Evolutionary conservation across 768 basidiomycete species (phyloP), one percentile per base, ranked within the genome.

Genomic region (Pholiota molesta): DNA sequence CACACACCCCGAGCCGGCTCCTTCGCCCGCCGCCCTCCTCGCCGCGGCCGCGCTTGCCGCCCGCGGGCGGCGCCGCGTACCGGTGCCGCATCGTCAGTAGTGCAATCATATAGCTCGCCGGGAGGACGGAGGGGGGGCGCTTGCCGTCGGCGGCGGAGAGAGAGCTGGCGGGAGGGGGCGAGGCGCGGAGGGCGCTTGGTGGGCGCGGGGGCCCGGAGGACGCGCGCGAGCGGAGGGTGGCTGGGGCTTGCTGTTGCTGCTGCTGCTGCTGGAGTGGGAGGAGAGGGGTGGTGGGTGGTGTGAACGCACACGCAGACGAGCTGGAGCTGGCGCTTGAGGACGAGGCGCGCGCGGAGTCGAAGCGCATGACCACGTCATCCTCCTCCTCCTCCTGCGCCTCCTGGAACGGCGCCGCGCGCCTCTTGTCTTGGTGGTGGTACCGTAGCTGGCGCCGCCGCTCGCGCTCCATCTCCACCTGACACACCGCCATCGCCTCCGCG

Each of bases 101-200:
- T 0, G 68, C 68, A 44, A 69, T 64, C 71, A 69, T 72, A 47
- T 66, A 68, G 8, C 67, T 60, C 1, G 65, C 56, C 3, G 68
- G 54, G 2, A 67, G 62, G 16, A 67, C 55, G n/a, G 56, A 35
- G 13, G 26, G 60, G 17, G 42, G 62, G n/a, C 17, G 51, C 17
- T 44, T 14, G 53, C 17, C 31, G 21, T 40, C 45, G 59, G 44
- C 11, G 44, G 5, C 14, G 37, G 42, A 14, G 61, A 16, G 52
- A 52, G 17, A 52, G 9, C n/a, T 37, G 19, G 45, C 13, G 2
- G 67, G 67, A 0, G 67, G 66, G 2, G 67, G 69, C 1, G 67
- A 65, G 9, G 67, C 56, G 52, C 55, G 63, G 23, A 63, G 65
- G 55, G 26, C 59, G 49, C n/a, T 57, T 49, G 44, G 17, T 23